Evolutionary conservation across 2,329 filamentous ascomycete species (phyloP).

Genomic region (Stagonosporopsis cucurbitacearum): DNA sequence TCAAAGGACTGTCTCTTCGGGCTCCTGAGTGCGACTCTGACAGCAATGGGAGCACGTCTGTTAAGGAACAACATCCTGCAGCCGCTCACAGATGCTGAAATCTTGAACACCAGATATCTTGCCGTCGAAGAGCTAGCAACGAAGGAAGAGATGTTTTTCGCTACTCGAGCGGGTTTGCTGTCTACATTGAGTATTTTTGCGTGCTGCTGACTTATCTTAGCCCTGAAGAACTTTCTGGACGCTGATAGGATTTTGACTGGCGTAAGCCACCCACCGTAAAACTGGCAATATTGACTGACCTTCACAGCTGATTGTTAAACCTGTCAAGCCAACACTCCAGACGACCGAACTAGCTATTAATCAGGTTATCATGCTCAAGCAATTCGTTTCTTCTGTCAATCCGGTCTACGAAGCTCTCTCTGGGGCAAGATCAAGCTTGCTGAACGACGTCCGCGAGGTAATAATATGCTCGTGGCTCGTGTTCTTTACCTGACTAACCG

Average conservation of each 20-base stretch:
- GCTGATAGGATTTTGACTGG: slow-evolving; percentile 80
- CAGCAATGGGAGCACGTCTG: slow-evolving; percentile 86
- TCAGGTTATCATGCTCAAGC: slow-evolving; percentile 84
- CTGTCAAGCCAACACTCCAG: slow-evolving; percentile 68
- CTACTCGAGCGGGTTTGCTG: slow-evolving; percentile 69
- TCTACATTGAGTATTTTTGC: slow-evolving; percentile 11
- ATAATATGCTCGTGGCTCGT: slow-evolving; percentile 16
- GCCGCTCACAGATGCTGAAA: slow-evolving; percentile 75
- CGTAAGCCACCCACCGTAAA: slow-evolving; percentile 52
- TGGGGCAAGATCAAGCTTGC: slow-evolving; percentile 67
- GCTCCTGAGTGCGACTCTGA: slow-evolving; percentile 81
- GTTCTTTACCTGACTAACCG: not conserved
- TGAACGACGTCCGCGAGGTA: slow-evolving; percentile 70
- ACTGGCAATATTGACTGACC: slow-evolving; percentile 21
- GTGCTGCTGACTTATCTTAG: slow-evolving; percentile 41
- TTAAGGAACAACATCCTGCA: slow-evolving; percentile 87
- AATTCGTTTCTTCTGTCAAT: slow-evolving; percentile 73
- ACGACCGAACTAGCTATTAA: slow-evolving; percentile 83
- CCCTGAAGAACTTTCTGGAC: slow-evolving; percentile 77
- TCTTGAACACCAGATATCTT: slow-evolving; percentile 76
- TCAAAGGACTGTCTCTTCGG: slow-evolving; percentile 86
- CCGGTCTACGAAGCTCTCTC: slow-evolving; percentile 72
- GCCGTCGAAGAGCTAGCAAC: slow-evolving; percentile 81
- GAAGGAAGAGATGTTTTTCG: slow-evolving; percentile 85
- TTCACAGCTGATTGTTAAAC: slow-evolving; percentile 74